These are phyloP conservation scores for Myriosclerotinia scirpicola DNA, from an alignment of 2,329 filamentous ascomycete species.

Conservation along the genomic window DNA sequence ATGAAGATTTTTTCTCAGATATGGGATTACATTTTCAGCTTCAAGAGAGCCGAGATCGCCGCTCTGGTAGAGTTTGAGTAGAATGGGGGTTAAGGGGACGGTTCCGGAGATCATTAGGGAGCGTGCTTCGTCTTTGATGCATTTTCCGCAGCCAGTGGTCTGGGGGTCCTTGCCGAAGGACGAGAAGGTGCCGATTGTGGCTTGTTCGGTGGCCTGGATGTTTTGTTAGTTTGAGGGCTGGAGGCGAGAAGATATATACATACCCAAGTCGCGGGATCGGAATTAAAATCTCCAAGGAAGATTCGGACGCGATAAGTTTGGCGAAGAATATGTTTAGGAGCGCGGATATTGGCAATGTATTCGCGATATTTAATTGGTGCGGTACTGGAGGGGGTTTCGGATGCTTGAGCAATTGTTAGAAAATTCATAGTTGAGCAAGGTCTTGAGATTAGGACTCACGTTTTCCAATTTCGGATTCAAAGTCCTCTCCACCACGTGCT, in stretches of 20 bases:
- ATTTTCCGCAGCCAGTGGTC: conserved; percentile 41
- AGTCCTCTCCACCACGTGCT: conserved; percentile 25
- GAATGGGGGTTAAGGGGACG: conserved; percentile 43
- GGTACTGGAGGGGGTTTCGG: neutral
- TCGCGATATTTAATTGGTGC: conserved; percentile 34
- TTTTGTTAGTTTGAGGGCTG: neutral
- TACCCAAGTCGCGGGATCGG: conserved; percentile 37
- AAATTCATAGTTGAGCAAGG: no score
- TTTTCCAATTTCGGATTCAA: conserved; percentile 34
- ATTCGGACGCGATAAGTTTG: conserved; percentile 43
- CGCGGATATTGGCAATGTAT: conserved; percentile 43
- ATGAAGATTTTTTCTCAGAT: conserved; percentile 38
- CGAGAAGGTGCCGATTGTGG: conserved; percentile 45
- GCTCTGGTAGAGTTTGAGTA: conserved; percentile 39
- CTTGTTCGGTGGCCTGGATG: conserved; percentile 25
- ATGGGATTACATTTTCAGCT: conserved; percentile 39
- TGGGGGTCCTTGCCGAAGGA: conserved; percentile 42
- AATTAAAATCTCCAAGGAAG: conserved; percentile 42
- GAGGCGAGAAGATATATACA: conserved; percentile 24
- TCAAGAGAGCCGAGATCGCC: conserved; percentile 39
- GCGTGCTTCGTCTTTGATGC: conserved; percentile 37
- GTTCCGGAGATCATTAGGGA: conserved; percentile 43
- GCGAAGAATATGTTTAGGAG: conserved; percentile 41
- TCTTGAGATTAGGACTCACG: conserved; percentile 14
- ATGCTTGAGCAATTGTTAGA: neutral